These are phyloP conservation scores for Glebionis coronaria DNA, from an alignment of 129 eudicot species.

Conservation along the genomic window DNA sequence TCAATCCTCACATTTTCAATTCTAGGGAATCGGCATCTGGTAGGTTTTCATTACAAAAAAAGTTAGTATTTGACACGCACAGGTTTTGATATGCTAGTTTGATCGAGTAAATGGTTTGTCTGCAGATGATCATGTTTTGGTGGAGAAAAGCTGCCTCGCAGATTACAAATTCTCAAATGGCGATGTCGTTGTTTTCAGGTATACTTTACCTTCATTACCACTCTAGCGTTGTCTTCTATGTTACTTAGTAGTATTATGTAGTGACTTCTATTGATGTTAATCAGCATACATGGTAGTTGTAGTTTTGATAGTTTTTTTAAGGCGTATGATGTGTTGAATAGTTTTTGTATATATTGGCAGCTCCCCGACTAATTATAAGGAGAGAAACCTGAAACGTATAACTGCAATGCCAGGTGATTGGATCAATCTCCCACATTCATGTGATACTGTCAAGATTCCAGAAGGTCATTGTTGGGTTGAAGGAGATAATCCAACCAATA, in stretches of 20 bases:
- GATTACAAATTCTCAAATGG: slow-evolving; percentile 77
- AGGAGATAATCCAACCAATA: slow-evolving; percentile 77
- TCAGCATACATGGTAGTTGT: not conserved
- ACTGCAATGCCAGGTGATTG: slow-evolving; percentile 90
- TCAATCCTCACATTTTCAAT: slow-evolving; percentile 52
- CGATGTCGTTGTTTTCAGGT: slow-evolving; percentile 93
- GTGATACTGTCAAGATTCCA: slow-evolving; percentile 69
- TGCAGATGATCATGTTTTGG: slow-evolving; percentile 85
- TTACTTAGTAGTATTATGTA: not conserved
- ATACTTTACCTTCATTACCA: slow-evolving; percentile 11
- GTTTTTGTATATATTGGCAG: slow-evolving; percentile 43
- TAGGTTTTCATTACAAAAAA: slow-evolving; percentile 26
- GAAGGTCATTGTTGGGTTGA: slow-evolving; percentile 99
- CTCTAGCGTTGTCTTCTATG: not conserved
- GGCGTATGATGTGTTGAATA: no score
- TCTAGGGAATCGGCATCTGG: slow-evolving; percentile 34
- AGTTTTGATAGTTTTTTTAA: not conserved
- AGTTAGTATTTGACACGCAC: no score
- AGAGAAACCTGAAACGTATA: slow-evolving; percentile 70
- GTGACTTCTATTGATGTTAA: not conserved
- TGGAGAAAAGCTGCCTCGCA: slow-evolving; percentile 79
- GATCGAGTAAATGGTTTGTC: slow-evolving; percentile 1
- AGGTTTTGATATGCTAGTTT: slow-evolving; percentile 22
- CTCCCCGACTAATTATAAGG: slow-evolving; percentile 71
- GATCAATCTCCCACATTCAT: slow-evolving; percentile 42